phyloP scores from a whole-genome alignment of 1,139 yeast species.

The Waltiozyma sp. region DNA sequence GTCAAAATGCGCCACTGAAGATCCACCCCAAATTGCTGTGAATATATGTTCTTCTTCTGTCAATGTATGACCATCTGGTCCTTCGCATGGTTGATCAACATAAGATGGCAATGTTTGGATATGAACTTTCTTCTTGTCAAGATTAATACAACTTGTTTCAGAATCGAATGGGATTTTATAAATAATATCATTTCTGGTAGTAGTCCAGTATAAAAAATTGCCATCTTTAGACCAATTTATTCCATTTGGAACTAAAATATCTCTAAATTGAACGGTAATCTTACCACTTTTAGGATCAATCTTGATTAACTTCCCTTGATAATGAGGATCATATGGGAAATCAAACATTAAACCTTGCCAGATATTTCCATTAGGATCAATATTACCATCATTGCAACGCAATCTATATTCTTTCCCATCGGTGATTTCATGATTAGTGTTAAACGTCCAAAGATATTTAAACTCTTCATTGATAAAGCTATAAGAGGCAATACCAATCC shows the following conservation, averaged over 20 bases:
- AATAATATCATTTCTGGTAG: slow-evolving; percentile 47
- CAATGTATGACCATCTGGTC: slow-evolving; percentile 76
- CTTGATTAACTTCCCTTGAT: slow-evolving; percentile 27
- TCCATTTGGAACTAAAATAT: slow-evolving; percentile 58
- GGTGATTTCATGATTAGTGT: background rate
- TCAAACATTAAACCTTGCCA: slow-evolving; percentile 71
- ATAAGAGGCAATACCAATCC: slow-evolving; percentile 44
- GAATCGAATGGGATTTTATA: slow-evolving; percentile 44
- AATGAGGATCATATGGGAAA: slow-evolving; percentile 28
- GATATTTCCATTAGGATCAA: slow-evolving; percentile 58
- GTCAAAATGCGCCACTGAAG: slow-evolving; percentile 43
- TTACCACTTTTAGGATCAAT: slow-evolving; percentile 18
- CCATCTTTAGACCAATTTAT: slow-evolving; percentile 52
- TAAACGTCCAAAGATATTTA: slow-evolving; percentile 26
- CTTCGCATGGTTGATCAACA: slow-evolving; percentile 30
- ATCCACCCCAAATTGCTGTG: slow-evolving; percentile 58
- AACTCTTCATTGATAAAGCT: slow-evolving; percentile 32
- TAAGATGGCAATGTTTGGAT: slow-evolving; percentile 30
- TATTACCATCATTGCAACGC: slow-evolving; percentile 65
- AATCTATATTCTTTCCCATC: slow-evolving; percentile 19
- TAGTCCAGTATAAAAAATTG: slow-evolving; percentile 56
- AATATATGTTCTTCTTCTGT: slow-evolving; percentile 52
- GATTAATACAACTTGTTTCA: slow-evolving; percentile 35
- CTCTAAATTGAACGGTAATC: slow-evolving; percentile 21
- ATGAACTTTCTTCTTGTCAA: slow-evolving; percentile 29